Evolutionary conservation across 2,329 filamentous ascomycete genomes (phyloP).

Genomic region (Trichoderma pleuroti): DNA sequence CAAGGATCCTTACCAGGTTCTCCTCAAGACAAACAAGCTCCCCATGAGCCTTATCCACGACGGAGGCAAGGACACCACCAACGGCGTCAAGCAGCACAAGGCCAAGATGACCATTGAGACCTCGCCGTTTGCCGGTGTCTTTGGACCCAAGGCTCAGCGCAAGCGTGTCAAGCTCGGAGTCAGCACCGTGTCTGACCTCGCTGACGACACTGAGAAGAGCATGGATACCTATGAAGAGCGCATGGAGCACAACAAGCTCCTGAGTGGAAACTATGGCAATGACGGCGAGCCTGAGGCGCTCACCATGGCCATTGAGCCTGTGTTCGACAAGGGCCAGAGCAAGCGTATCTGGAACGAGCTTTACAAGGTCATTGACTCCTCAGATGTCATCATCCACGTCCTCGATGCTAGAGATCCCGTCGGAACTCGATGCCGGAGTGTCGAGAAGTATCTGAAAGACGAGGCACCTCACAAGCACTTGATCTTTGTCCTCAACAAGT

Average conservation of each 20-base stretch:
- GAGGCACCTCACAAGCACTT: slow-evolving; percentile 97
- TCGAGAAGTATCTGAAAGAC: slow-evolving; percentile 85
- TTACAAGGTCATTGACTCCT: slow-evolving; percentile 92
- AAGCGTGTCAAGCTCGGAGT: slow-evolving; percentile 90
- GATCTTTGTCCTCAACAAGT: slow-evolving; percentile 44
- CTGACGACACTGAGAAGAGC: slow-evolving; percentile 72
- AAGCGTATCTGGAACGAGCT: slow-evolving; percentile 98
- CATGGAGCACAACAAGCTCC: slow-evolving; percentile 70
- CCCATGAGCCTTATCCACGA: slow-evolving; percentile 93
- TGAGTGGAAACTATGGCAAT: slow-evolving; percentile 66
- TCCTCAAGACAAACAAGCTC: slow-evolving; percentile 96
- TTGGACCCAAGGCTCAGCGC: slow-evolving; percentile 87
- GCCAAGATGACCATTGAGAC: slow-evolving; percentile 93
- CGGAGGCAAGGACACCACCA: slow-evolving; percentile 61
- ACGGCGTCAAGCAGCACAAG: slow-evolving; percentile 86
- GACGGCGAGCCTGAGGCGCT: slow-evolving; percentile 44
- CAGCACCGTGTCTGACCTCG: slow-evolving; percentile 76
- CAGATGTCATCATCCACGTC: slow-evolving; percentile 93
- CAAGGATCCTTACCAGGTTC: slow-evolving; percentile 85
- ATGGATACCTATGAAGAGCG: slow-evolving; percentile 79
- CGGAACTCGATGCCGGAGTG: slow-evolving; percentile 75
- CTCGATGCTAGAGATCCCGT: slow-evolving; percentile 85
- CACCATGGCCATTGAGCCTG: slow-evolving; percentile 70
- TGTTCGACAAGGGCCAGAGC: slow-evolving; percentile 92
- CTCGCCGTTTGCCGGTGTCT: slow-evolving; percentile 80